These are phyloP conservation scores for Phytophthora foliorum DNA, from an alignment of 352 stramenopile genomes.

Conservation along the genomic window DNA sequence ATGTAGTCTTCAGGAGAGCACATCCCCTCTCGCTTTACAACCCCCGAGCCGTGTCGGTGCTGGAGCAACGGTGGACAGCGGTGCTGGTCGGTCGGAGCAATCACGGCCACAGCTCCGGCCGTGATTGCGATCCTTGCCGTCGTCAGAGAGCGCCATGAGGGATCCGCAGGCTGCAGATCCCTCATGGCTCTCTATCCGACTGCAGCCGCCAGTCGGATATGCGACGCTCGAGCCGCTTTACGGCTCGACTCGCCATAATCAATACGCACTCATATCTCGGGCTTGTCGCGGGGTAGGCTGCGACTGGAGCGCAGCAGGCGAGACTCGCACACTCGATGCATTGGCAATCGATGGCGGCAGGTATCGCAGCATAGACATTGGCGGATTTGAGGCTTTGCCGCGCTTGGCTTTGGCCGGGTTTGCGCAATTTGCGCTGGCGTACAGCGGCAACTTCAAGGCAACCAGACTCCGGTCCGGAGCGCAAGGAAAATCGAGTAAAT, in stretches of 20 bases:
- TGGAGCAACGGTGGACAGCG: conserved; percentile 1
- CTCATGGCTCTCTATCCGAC: too few species aligned
- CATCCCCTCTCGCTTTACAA: conserved; percentile 9
- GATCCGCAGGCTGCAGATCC: conserved; percentile 20
- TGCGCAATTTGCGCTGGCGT: conserved; percentile 26
- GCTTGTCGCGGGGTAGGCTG: conserved; percentile 13
- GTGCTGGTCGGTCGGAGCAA: not conserved
- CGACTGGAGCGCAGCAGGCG: too few species aligned
- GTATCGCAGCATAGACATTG: conserved; percentile 21
- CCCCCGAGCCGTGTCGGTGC: not conserved
- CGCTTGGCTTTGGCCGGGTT: conserved; percentile 7
- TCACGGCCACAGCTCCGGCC: conserved; percentile 1
- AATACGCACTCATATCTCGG: conserved; percentile 14
- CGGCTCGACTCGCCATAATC: conserved; percentile 24
- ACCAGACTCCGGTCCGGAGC: too few species aligned
- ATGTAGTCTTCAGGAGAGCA: not conserved
- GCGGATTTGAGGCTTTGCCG: conserved; percentile 27
- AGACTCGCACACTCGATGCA: conserved; percentile 2
- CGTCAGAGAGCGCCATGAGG: conserved; percentile 14
- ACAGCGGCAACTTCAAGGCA: conserved; percentile 16
- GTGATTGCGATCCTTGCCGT: conserved; percentile 5
- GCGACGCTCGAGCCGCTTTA: conserved; percentile 7
- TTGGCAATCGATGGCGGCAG: conserved; percentile 11
- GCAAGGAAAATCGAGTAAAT: not conserved
- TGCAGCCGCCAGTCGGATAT: conserved; percentile 16